Base-by-base conservation (phyloP, 2,329 filamentous ascomycete genomes). In the Corniculantispora saksenae region DNA sequence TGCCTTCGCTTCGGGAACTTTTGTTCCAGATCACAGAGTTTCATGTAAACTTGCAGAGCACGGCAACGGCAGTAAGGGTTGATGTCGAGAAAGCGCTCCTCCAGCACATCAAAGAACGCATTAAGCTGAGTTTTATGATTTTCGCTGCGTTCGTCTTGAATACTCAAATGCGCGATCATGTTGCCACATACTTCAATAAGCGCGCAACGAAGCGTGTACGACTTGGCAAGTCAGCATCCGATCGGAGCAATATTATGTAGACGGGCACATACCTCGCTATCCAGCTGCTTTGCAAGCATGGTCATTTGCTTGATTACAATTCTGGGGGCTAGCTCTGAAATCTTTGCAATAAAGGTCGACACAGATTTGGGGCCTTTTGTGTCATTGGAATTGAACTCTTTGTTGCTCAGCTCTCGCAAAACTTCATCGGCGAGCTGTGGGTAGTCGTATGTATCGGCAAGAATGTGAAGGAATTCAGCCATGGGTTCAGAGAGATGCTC, bases 401-500 rank as follows among this genome's bases (percentile, higher is more conserved):
- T 99, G 79, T 94, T 97, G 76, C 94, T 97, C 69, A 99, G 86
- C 75, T 99, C 95, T 72, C 93, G 90, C 66, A 99, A 79, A 35
- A 98, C 92, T 75, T 99, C 95, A 75, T 97, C 95, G 5, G 93
- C 91, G 10, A 99, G 84, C 73, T 99, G 95, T 19, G 94, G 92
- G 75, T 98, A 97, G 78, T 99, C 95, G 80, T 98, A 99, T 80
- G 97, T 94, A 75, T 98, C 94, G 1, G 94, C 90, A 29, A 99
- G 83, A 72, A 98, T 99, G 72, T 98, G 93, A 5, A 99, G 82
- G 72, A 99, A 97, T 76, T 99, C 96, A 38, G 95, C 95, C 95
- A 99, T 99, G 1, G 95, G 95, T 74, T 99, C 95, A 0, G 95
- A 94, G n/a, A 99, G 81, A 77, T 99, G 95, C 79, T 99, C 95